Conservation (phyloP, 352 stramenopile species). For the Phytopythium delawarense region DNA sequence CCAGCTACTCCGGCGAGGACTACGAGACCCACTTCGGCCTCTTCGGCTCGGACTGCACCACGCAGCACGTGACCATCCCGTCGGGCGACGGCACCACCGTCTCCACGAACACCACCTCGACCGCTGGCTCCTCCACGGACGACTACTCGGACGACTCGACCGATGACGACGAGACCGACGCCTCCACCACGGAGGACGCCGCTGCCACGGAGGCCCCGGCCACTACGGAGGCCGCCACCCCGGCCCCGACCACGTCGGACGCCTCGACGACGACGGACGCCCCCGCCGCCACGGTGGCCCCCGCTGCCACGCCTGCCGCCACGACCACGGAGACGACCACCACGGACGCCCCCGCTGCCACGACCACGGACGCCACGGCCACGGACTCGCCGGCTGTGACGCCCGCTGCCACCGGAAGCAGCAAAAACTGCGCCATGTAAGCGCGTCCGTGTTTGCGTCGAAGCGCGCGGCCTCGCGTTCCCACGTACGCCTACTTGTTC, state of each 20-base stretch:
- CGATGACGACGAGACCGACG: constrained; percentile 14
- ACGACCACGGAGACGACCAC: not conserved
- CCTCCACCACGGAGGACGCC: constrained; percentile 10
- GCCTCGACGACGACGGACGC: constrained; percentile 17
- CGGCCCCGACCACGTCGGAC: not conserved
- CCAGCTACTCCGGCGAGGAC: constrained; percentile 31
- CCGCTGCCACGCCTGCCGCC: constrained; percentile 11
- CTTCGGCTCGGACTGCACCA: constrained; percentile 24
- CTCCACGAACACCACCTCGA: constrained; percentile 6
- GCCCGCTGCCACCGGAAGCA: constrained; percentile 3
- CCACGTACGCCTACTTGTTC: constrained; percentile 6
- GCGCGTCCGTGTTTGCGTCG: not conserved
- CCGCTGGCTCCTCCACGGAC: not conserved
- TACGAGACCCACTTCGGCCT: constrained; percentile 66
- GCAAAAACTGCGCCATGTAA: constrained; percentile 10
- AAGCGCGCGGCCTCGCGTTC: not conserved
- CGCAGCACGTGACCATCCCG: constrained; percentile 36
- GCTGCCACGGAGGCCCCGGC: constrained; percentile 16
- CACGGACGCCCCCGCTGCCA: constrained; percentile 8
- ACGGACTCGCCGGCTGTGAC: not conserved
- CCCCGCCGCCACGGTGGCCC: constrained; percentile 11
- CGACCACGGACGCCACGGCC: constrained; percentile 9
- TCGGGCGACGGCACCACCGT: constrained; percentile 11
- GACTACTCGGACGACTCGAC: constrained; percentile 10
- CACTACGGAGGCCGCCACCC: constrained; percentile 13